Conservation (phyloP, 2,329 filamentous ascomycete species). For the Dactylellina cionopaga region DNA sequence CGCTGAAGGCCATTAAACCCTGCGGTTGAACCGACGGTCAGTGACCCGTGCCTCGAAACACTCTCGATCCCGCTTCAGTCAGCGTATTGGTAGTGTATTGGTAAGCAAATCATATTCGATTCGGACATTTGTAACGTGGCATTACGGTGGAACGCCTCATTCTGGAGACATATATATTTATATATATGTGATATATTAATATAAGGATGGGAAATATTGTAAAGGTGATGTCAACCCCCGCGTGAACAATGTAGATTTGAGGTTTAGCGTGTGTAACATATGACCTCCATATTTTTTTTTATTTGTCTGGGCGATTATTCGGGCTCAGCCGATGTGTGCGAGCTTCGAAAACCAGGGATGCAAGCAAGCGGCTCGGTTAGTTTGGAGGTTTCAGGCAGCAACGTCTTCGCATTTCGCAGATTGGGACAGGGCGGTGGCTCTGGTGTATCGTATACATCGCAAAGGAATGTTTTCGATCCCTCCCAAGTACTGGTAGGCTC, state of each 20-base stretch:
- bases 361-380: constrained; percentile 39
- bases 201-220: no score
- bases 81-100: constrained; percentile 37
- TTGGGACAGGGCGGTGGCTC: constrained; percentile 9
- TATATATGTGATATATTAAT: constrained; percentile 34
- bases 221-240: no score
- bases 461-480: no score
- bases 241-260: no score
- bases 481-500: no score
- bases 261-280: constrained; percentile 22
- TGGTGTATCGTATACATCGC: no score
- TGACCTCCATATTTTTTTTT: neutral
- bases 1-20: neutral
- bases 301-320: neutral
- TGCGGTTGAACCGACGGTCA: constrained; percentile 8
- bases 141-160: constrained; percentile 10
- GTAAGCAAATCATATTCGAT: constrained; percentile 17
- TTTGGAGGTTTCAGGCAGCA: constrained; percentile 50
- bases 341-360: neutral
- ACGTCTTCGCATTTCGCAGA: constrained; percentile 38
- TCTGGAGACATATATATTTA: neutral
- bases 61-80: neutral
- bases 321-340: constrained; percentile 11
- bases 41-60: constrained; percentile 3
- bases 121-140: constrained; percentile 44